Percentiles rank a stretch among this genome's conserved stretches.
Evolutionary conservation across 805 yeast genomes (phyloP).

Genomic region (Suhomyces sp.): DNA sequence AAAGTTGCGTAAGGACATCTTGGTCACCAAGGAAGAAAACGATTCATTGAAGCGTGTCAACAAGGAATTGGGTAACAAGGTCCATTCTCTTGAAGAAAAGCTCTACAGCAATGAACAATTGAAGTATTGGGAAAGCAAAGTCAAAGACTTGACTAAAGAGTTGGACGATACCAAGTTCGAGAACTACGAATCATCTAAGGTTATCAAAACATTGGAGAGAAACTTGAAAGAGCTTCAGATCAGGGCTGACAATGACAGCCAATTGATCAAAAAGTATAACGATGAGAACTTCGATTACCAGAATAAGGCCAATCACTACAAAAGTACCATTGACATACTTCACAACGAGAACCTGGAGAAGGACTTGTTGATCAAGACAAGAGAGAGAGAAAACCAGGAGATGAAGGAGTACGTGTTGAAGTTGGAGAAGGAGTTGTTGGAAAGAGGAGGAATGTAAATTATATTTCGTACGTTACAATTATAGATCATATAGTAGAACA

Average conservation of each 20-base stretch:
- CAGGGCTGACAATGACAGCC: constrained; percentile 49
- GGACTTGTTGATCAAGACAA: constrained; percentile 43
- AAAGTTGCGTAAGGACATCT: constrained; percentile 45
- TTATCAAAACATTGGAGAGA: constrained; percentile 48
- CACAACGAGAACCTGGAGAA: constrained; percentile 39
- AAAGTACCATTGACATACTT: constrained; percentile 37
- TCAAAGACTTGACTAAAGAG: constrained; percentile 50
- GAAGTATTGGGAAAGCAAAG: constrained; percentile 58
- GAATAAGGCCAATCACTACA: constrained; percentile 43
- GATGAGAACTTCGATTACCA: constrained; percentile 59
- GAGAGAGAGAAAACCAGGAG: constrained; percentile 56
- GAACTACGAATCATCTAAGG: constrained; percentile 52
- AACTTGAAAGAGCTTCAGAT: constrained; percentile 51
- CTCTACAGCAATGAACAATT: constrained; percentile 51
- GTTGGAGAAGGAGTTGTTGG: constrained; percentile 55
- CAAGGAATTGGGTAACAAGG: constrained; percentile 45
- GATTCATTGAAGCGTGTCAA: constrained; percentile 58
- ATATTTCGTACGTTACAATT: background rate
- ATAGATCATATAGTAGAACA: background rate
- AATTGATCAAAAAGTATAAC: constrained; percentile 49
- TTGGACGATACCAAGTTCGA: constrained; percentile 46
- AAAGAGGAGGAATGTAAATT: constrained; percentile 33
- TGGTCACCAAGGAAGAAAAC: constrained; percentile 64
- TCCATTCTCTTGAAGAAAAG: constrained; percentile 46
- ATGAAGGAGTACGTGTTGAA: constrained; percentile 50